Base-by-base conservation (phyloP, 768 basidiomycete genomes). In the Gautieria morchelliformis region DNA sequence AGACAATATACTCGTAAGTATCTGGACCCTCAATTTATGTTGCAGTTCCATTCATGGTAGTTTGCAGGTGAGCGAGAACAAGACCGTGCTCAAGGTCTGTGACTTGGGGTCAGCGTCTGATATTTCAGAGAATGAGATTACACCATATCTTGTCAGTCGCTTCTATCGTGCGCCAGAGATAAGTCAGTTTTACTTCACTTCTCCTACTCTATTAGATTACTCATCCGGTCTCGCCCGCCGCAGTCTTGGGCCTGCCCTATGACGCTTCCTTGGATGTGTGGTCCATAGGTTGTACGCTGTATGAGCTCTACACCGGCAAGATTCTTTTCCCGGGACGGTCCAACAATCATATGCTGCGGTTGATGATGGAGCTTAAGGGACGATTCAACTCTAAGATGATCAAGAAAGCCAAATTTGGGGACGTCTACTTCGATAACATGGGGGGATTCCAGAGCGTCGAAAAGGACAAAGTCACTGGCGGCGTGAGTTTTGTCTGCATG, bases 161-260 rank as follows among this genome's bases (percentile, higher is more conserved):
- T 99, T 98, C 72, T 98, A 99, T 68, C 89, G 96, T 45, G 95
- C 95, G 2, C 96, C 96, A 2, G 96, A 99, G 74, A 98, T 98
- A 67, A 99, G 95, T 97, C 66, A 67, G 81, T 77, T 62, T 37
- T 58, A 27, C 27, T 45, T 41, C 40, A 48, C 56, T 58, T n/a
- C 14, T 19, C 14, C 22, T 20, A 19, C 19, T 30, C 27, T 47
- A 24, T 14, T 20, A 14, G 11, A n/a, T 47, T 33, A 51, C 44
- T 22, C 41, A 54, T 10, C 8, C 2, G 35, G 9, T 37, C 35
- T 37, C 35, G 10, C 35, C 35, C 10, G 35, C 42, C 54, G 24
- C 63, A 97, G 94, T 98, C 66, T 83, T 99, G 56, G 96, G 96
- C 33, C 81, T 89, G 32, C 93, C 95, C 0, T 98, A 97, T 65